Evolutionary conservation across 495 filamentous ascomycete genomes (phyloP), one percentile per base, ranked within the genome.

Genomic region (Lophium mytilinum): DNA sequence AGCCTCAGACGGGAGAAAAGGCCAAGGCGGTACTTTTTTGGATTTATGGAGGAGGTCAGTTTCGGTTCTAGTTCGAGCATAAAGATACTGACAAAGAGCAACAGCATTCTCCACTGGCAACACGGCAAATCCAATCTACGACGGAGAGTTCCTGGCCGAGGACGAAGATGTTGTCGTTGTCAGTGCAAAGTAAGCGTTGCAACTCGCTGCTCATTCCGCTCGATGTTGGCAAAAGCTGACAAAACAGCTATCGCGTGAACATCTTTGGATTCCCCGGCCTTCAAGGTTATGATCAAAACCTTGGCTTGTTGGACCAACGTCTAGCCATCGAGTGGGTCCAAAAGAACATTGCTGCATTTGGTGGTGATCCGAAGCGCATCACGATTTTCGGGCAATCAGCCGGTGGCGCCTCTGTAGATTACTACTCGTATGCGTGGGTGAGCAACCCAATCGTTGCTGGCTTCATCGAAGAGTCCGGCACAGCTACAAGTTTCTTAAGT

Each of bases 251-350:
- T 30, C 49, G 49, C 15, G 4, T 39, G 1, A 51, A 51, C 49
- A 35, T 51, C 4, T 51, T 51, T 36, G 52, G 52, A 11, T 45
- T 54, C 36, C 52, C 35, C 21, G 39, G 39, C 4, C 52, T 41
- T 12, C 19, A 5, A 15, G 49, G 30, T 4, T 3, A 1, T 30
- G n/a, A 35, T 15, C 49, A 69, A 24, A 68, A 68, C 53, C 70
- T 78, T 14, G 83, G 82, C 3, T 74, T 82, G 8, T 76, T 83
- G 21, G 83, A 87, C 68, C 81, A 87, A 65, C 78, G 81, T 21
- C 75, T 84, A 66, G 62, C 56, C 0, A 58, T 65, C 30, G 59
- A 65, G 35, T 65, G 62, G 59, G 59, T 62, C 33, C 49, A 47
- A 1, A 51, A 65, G 21, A 53, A 65, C 37, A 65, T 65, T 19